Conservation (phyloP, 1,284 basidiomycete species). For the Irpex sp. region DNA sequence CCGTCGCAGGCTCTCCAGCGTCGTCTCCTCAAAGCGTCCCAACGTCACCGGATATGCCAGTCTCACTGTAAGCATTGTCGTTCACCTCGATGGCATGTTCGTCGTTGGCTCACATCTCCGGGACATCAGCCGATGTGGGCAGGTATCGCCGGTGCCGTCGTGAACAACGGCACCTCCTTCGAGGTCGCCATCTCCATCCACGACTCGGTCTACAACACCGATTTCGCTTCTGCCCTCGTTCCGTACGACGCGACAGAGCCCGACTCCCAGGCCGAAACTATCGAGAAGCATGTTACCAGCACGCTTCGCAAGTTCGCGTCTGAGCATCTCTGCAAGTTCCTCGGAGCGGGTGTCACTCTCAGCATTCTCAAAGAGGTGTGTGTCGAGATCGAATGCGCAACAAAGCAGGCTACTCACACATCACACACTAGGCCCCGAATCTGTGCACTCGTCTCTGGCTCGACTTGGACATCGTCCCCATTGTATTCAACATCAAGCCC, state of each 20-base stretch:
- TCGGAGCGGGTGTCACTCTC: constrained; percentile 59
- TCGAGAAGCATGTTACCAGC: constrained; percentile 59
- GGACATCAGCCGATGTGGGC: constrained; percentile 74
- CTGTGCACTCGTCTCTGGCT: constrained; percentile 77
- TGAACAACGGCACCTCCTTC: constrained; percentile 54
- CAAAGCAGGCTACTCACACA: not conserved
- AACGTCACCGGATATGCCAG: constrained; percentile 53
- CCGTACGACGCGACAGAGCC: constrained; percentile 45
- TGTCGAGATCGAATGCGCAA: not conserved
- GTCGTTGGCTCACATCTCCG: constrained; percentile 12
- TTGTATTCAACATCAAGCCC: constrained; percentile 80
- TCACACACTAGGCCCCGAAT: constrained; percentile 52
- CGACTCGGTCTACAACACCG: constrained; percentile 78
- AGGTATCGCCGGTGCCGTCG: constrained; percentile 60
- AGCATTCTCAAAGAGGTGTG: constrained; percentile 42
- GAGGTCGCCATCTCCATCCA: constrained; percentile 76
- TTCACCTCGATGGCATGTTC: constrained; percentile 16
- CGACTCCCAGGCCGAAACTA: constrained; percentile 49
- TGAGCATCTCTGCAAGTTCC: constrained; percentile 79
- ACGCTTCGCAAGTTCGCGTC: constrained; percentile 64
- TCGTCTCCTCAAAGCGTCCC: constrained; percentile 44
- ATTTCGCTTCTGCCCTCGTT: constrained; percentile 57
- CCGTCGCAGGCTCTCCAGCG: constrained; percentile 64
- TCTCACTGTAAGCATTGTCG: constrained; percentile 51
- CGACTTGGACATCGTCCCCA: constrained; percentile 71